Base-by-base conservation (phyloP, 2,329 filamentous ascomycete genomes). In the Alternaria triticimaculans region DNA sequence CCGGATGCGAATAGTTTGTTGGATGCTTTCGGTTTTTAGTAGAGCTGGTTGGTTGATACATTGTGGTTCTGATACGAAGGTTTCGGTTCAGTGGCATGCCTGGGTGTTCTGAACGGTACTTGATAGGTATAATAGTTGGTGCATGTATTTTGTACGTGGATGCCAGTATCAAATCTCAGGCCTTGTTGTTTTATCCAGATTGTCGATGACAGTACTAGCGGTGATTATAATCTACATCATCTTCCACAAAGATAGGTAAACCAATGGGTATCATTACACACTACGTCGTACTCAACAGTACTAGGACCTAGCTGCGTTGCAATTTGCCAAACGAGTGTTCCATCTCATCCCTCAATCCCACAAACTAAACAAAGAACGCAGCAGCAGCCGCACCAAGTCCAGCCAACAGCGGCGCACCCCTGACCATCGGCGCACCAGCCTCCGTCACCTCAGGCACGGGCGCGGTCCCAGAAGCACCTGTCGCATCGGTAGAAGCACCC, bases 1-100 rank as follows among this genome's bases (percentile, higher is more conserved):
- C 96, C 96, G n/a, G 94, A 97, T 82, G 87, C 92, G 26, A 93
- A 88, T 77, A 95, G 93, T 63, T 81, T 99, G 75, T 84, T 98
- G 72, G 95, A 98, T 84, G 94, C 88, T 78, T 98, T 98, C 86
- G 95, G 95, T 1, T 96, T 98, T 77, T 98, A 75, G 50, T 41
- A 43, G 6, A 6, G 15, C n/a, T 18, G 37, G n/a, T 41, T 11
- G 33, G 15, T 9, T 37, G 33, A 5, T n/a, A 37, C 1, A 4
- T n/a, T 37, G 33, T 37, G 33, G 7, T n/a, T 5, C 33, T 37
- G 2, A 0, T 37, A 37, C 7, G 33, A 37, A 9, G 4, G 15
- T 37, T 5, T n/a, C 7, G 15, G 15, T 15, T n/a, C 5, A 37
- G 33, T 25, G 18, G 21, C 11, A 41, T 9, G 50, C 18, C 30